Conservation (phyloP, 2,329 filamentous ascomycete genomes). For the Aspergillus jensenii region DNA sequence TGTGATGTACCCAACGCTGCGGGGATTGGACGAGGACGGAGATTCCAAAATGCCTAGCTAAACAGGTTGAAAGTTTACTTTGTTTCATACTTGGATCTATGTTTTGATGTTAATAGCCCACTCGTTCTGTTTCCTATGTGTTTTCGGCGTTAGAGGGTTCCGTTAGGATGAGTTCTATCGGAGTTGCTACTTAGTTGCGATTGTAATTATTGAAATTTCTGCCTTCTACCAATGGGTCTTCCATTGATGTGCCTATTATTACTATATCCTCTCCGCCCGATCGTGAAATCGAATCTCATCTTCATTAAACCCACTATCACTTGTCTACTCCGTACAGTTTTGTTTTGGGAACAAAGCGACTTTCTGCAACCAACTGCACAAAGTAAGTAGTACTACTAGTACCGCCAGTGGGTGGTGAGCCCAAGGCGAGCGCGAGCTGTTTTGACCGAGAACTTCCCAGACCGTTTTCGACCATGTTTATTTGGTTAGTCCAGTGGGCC, state of each 20-base stretch:
- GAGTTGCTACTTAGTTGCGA: neutral
- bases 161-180: neutral
- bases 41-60: conserved; percentile 37
- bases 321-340: too few species aligned
- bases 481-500: neutral
- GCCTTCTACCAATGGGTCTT: neutral
- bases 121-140: neutral
- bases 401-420: too few species aligned
- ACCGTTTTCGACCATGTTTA: neutral
- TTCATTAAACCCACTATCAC: neutral
- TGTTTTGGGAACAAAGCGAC: neutral
- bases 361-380: neutral
- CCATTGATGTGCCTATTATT: conserved; percentile 7
- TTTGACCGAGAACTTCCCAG: neutral
- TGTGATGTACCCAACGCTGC: conserved; percentile 34
- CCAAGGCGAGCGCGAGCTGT: too few species aligned
- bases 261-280: conserved; percentile 4
- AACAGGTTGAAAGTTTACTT: conserved; percentile 12
- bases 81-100: conserved; percentile 5
- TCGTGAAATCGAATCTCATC: neutral
- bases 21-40: conserved; percentile 34
- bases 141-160: neutral
- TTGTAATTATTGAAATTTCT: neutral
- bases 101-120: conserved; percentile 1
- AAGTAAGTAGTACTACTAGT: neutral